Conservation (phyloP, 2,329 filamentous ascomycete species). For the Aspergillus texensis region DNA sequence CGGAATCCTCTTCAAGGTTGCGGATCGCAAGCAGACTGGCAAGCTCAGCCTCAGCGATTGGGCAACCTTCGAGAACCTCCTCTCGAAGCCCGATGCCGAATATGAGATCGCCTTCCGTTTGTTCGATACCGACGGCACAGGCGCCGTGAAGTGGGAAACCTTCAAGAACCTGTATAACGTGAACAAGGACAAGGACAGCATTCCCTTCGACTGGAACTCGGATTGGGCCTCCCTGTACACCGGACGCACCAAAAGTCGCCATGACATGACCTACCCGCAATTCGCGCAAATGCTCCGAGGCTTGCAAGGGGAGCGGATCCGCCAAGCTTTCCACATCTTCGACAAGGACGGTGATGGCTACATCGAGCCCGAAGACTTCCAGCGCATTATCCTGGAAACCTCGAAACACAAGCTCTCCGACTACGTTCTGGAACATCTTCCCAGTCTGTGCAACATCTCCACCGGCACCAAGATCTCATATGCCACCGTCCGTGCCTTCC, state of each 20-base stretch:
- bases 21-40: conserved; percentile 75
- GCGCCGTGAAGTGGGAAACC: conserved; percentile 84
- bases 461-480: conserved; percentile 93
- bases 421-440: conserved; percentile 86
- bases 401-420: conserved; percentile 96
- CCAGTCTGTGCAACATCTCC: conserved; percentile 93
- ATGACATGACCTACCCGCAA: conserved; percentile 91
- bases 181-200: conserved; percentile 81
- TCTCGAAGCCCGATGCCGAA: conserved; percentile 92
- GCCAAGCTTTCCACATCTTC: conserved; percentile 90
- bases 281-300: conserved; percentile 98
- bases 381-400: conserved; percentile 93
- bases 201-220: conserved; percentile 96
- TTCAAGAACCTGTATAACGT: conserved; percentile 83
- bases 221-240: conserved; percentile 96
- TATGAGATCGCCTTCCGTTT: conserved; percentile 98
- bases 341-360: conserved; percentile 92
- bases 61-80: conserved; percentile 90
- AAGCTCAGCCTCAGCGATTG: conserved; percentile 82
- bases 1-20: conserved; percentile 86
- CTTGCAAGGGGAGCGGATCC: conserved; percentile 90
- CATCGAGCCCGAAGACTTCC: conserved; percentile 94
- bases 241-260: conserved; percentile 81
- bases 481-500: conserved; percentile 94
- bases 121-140: conserved; percentile 84